Percentiles rank a stretch among this genome's conserved stretches.
Conservation (phyloP, 225 moss, liverwort and hornwort genomes). For the Sphagnum contortum region DNA sequence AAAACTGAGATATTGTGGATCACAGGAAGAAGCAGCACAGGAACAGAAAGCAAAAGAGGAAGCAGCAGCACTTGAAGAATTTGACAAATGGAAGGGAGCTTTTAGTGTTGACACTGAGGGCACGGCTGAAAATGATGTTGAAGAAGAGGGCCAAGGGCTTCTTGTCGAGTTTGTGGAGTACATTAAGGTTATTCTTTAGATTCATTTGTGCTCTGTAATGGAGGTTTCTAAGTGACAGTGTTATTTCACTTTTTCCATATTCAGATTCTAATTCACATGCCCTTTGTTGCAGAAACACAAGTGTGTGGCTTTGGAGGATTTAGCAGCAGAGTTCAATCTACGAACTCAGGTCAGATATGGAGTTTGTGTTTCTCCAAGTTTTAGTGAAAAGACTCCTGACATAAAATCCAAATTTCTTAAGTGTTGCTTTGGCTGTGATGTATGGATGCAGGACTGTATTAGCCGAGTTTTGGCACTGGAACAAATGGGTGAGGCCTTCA, state of each 20-base stretch:
- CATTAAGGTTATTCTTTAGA: slow-evolving; percentile 24
- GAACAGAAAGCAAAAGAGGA: slow-evolving; percentile 59
- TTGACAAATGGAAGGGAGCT: slow-evolving; percentile 81
- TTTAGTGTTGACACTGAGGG: slow-evolving; percentile 92
- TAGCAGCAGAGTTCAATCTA: slow-evolving; percentile 89
- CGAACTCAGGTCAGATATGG: slow-evolving; percentile 60
- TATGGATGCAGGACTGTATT: slow-evolving; percentile 72
- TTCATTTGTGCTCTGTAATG: too few relatives aligned
- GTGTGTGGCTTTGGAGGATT: slow-evolving; percentile 88
- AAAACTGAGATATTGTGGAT: too few relatives aligned
- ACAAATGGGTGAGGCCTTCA: slow-evolving; percentile 69
- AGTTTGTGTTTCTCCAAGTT: neutral
- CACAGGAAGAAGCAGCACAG: slow-evolving; percentile 73
- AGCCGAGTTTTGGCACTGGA: slow-evolving; percentile 81
- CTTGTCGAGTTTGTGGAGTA: slow-evolving; percentile 81
- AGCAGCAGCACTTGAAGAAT: slow-evolving; percentile 68
- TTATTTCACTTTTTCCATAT: too few relatives aligned
- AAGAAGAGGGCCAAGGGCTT: slow-evolving; percentile 73
- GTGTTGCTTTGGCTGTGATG: too few relatives aligned
- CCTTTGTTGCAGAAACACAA: slow-evolving; percentile 58
- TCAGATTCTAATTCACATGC: too few relatives aligned
- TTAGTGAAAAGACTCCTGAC: neutral
- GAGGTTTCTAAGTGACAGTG: too few relatives aligned
- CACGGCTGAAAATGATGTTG: slow-evolving; percentile 60
- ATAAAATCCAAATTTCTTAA: neutral